These are phyloP conservation scores for Cyberlindnera euphorbiae DNA, from an alignment of 805 yeast genomes.

Conservation along the genomic window DNA sequence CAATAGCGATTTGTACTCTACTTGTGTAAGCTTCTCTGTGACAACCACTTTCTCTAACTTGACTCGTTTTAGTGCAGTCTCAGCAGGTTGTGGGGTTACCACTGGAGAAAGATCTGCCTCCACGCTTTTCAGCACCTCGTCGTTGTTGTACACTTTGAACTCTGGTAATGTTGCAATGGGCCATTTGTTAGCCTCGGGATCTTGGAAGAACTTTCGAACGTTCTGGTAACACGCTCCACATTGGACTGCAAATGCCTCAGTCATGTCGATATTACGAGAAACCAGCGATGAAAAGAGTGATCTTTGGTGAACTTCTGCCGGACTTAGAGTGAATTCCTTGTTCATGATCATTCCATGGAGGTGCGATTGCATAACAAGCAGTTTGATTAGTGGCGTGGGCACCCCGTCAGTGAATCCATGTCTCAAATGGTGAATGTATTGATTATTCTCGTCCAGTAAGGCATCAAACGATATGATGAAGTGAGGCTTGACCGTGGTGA, in stretches of 20 bases:
- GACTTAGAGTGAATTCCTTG: not conserved
- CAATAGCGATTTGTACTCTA: constrained; percentile 33
- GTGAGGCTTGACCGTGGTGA: constrained; percentile 35
- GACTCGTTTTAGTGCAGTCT: no score
- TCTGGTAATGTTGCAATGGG: constrained; percentile 12
- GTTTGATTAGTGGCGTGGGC: constrained; percentile 40
- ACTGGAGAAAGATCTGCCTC: no score
- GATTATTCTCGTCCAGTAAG: constrained; percentile 28
- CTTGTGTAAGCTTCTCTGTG: constrained; percentile 22
- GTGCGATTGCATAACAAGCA: constrained; percentile 40
- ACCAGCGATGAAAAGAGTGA: constrained; percentile 24
- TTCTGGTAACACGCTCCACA: constrained; percentile 12
- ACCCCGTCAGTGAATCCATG: constrained; percentile 13
- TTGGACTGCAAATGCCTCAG: constrained; percentile 17
- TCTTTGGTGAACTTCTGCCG: constrained; percentile 14
- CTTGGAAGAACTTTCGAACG: constrained; percentile 11
- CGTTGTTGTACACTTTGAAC: constrained; percentile 14
- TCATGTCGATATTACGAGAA: constrained; percentile 10
- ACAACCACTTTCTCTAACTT: constrained; percentile 13
- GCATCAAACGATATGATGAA: constrained; percentile 48
- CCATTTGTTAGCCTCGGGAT: constrained; percentile 6
- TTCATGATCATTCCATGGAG: constrained; percentile 32
- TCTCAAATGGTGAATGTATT: constrained; percentile 27
- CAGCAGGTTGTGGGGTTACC: no score
- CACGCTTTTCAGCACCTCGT: constrained; percentile 19